phyloP scores from a whole-genome alignment of 1,139 yeast genomes.

The Suhomyces maxii region DNA sequence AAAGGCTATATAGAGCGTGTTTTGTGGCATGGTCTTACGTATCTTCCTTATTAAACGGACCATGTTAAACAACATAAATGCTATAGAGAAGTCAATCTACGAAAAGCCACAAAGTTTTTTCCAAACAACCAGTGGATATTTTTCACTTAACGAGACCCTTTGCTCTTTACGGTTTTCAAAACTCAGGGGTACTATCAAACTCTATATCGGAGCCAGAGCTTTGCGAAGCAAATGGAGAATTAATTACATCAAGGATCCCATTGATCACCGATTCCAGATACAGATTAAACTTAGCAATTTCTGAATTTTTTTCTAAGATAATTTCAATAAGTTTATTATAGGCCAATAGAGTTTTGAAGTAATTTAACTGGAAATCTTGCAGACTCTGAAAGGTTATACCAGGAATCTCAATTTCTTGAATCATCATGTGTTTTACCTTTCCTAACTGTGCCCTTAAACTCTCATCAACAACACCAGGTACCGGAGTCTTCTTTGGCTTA shows the following conservation, averaged over 20 bases:
- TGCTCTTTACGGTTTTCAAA: too few relatives aligned
- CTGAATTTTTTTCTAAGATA: constrained; percentile 12
- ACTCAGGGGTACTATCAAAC: constrained; percentile 1
- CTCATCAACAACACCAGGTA: neutral
- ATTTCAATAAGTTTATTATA: constrained; percentile 11
- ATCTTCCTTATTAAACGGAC: neutral
- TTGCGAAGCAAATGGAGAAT: neutral
- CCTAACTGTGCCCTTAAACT: neutral
- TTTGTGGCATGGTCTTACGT: too few relatives aligned
- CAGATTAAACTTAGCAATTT: constrained; percentile 10
- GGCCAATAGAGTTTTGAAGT: constrained; percentile 13
- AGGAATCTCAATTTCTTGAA: constrained; percentile 2
- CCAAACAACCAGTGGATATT: too few relatives aligned
- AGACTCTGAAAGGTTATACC: neutral
- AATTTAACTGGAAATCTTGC: constrained; percentile 10
- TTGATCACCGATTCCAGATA: neutral
- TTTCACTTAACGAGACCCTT: too few relatives aligned
- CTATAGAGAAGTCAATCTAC: too few relatives aligned
- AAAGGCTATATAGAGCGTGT: too few relatives aligned
- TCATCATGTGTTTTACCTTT: neutral
- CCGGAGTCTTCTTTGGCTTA: neutral
- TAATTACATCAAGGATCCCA: neutral
- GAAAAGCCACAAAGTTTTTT: too few relatives aligned
- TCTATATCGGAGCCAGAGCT: neutral
- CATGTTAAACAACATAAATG: neutral